Evolutionary conservation across 352 stramenopile species (phyloP), one percentile per base, ranked within the genome.

Genomic region (Blastocystis sp.): DNA sequence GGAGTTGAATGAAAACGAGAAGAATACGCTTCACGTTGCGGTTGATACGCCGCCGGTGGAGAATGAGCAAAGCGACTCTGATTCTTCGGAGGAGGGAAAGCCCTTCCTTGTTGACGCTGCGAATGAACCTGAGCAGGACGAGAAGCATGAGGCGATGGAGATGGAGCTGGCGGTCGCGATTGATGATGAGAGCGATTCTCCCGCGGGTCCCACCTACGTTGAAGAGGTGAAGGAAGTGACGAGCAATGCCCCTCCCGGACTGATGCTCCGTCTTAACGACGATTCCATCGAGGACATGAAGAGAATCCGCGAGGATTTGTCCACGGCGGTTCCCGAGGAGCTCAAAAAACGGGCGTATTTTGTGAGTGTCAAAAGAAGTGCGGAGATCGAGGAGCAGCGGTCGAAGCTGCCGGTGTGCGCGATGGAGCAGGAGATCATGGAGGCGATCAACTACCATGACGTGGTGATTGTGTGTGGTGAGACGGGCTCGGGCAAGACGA

Each of bases 371-470:
- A 91, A 93, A 43, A 93, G 96, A 43, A 93, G 94, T 19, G 89
- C 92, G 0, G 91, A 93, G 56, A 95, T 98, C 45, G 91, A 96
- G 88, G 89, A 95, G 80, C 91, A 91, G 52, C 94, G 97, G 70
- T 97, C 96, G 91, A 92, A 98, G 90, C 92, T 99, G 45, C 97
- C 97, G 1, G 95, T 99, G 52, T 98, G 95, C 88, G 94, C 92
- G 40, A 98, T 98, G 88, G 97, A 99, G 90, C 97, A 98, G 91
- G 96, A 99, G 91, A 98, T 99, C 86, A 97, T 99, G 91, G 96
- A 99, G 89, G 92, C 95, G 0, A 95, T 99, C 76, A 91, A 91
- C 14, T 90, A 94, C 0, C 94, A 98, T 88, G 94, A 98, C 89
- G 95, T 98, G n/a, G 93, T 98, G 19, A 97, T 99, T 67, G 81